These are phyloP conservation scores for Tulasnella sp. DNA, from an alignment of 768 basidiomycete genomes.

Conservation along the genomic window DNA sequence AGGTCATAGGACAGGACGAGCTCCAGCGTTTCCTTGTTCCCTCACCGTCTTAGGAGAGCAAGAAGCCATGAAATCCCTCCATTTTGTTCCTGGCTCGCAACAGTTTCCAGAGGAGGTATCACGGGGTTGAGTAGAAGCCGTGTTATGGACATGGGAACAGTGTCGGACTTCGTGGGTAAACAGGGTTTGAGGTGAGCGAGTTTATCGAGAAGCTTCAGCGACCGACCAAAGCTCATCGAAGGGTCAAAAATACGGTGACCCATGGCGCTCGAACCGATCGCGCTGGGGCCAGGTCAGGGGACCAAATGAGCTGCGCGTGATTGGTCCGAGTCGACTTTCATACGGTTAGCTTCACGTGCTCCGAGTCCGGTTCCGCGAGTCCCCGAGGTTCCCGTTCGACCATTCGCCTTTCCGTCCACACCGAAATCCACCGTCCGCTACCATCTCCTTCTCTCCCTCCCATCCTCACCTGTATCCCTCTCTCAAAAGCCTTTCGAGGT, in stretches of 20 bases:
- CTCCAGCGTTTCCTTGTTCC: too few relatives aligned
- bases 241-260: neutral
- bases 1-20: too few relatives aligned
- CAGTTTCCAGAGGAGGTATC: too few relatives aligned
- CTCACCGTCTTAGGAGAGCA: too few relatives aligned
- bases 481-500: neutral
- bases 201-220: too few relatives aligned
- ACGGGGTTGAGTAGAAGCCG: too few relatives aligned
- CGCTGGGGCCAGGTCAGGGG: slow-evolving; percentile 9
- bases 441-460: neutral
- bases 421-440: slow-evolving; percentile 9
- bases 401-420: slow-evolving; percentile 5
- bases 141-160: too few relatives aligned
- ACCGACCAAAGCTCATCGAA: neutral
- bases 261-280: neutral
- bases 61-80: too few relatives aligned
- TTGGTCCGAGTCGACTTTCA: slow-evolving; percentile 12
- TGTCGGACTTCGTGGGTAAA: too few relatives aligned
- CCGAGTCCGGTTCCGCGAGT: slow-evolving; percentile 12
- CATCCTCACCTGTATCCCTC: neutral
- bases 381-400: slow-evolving; percentile 14
- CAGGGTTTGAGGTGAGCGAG: too few relatives aligned
- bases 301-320: neutral
- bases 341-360: slow-evolving; percentile 16
- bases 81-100: too few relatives aligned